Conservation (phyloP, 495 filamentous ascomycete species). For the Lepidopterella palustris region DNA sequence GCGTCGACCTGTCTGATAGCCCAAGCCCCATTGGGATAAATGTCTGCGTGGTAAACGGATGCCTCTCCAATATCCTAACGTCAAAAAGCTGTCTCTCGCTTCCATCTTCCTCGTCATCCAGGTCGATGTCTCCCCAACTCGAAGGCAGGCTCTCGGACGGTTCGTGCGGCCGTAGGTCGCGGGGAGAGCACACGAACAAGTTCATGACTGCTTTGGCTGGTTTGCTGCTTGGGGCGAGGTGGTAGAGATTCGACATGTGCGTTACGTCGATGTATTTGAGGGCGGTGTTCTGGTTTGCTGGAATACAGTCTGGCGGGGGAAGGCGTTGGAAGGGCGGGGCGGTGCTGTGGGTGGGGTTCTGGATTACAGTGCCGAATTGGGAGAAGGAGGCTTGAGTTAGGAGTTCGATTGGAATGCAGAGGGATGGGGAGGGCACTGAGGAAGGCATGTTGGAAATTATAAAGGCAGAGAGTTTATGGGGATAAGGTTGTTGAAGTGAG, state of each 20-base stretch:
- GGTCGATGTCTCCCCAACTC: slow-evolving; percentile 30
- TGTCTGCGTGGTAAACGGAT: slow-evolving; percentile 89
- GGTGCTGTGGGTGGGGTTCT: slow-evolving; percentile 54
- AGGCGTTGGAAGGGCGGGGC: slow-evolving; percentile 28
- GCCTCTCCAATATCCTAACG: slow-evolving; percentile 76
- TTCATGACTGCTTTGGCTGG: slow-evolving; percentile 62
- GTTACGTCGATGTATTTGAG: slow-evolving; percentile 79
- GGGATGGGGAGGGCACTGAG: slow-evolving; percentile 24
- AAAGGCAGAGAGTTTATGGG: not conserved
- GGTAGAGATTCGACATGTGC: slow-evolving; percentile 60
- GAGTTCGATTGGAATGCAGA: slow-evolving; percentile 40
- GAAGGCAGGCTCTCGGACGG: slow-evolving; percentile 25
- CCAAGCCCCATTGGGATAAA: slow-evolving; percentile 72
- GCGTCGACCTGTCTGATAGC: slow-evolving; percentile 30
- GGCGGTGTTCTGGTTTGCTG: slow-evolving; percentile 81
- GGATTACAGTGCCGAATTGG: slow-evolving; percentile 76
- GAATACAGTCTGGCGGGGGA: slow-evolving; percentile 32
- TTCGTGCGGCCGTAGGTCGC: slow-evolving; percentile 41
- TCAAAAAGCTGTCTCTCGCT: slow-evolving; percentile 46
- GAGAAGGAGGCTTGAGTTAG: slow-evolving; percentile 63
- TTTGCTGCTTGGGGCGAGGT: slow-evolving; percentile 54
- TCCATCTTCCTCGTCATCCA: slow-evolving; percentile 11
- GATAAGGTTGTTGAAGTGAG: not conserved
- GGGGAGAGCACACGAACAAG: slow-evolving; percentile 83
- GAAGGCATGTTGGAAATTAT: slow-evolving; percentile 22